phyloP scores from a whole-genome alignment of 2,329 filamentous ascomycete species.

The Penicillium sp. region DNA sequence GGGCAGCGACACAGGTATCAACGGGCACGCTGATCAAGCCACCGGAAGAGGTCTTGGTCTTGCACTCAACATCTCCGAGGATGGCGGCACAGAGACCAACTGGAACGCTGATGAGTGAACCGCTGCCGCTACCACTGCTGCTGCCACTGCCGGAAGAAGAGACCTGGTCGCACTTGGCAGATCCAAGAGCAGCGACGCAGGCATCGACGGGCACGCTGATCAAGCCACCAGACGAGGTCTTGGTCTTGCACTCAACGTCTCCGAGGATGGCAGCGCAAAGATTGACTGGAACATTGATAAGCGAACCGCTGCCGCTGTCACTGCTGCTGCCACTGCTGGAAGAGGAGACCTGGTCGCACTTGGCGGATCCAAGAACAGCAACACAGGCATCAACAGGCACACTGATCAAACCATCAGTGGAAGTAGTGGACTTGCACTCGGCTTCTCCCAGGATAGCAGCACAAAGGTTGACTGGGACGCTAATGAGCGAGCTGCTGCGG shows the following conservation, averaged over 20 bases:
- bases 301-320: not conserved
- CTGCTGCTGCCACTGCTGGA: too few species aligned
- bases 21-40: slow-evolving; percentile 28
- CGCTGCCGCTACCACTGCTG: not conserved
- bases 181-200: slow-evolving; percentile 24
- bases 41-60: slow-evolving; percentile 14
- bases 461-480: slow-evolving; percentile 24
- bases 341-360: slow-evolving; percentile 22
- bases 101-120: slow-evolving; percentile 27
- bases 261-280: slow-evolving; percentile 1
- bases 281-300: slow-evolving; percentile 25
- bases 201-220: slow-evolving; percentile 25
- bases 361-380: slow-evolving; percentile 23
- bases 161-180: slow-evolving; percentile 25
- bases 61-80: slow-evolving; percentile 26
- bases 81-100: slow-evolving; percentile 24
- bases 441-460: slow-evolving; percentile 24
- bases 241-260: too few species aligned
- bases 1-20: slow-evolving; percentile 23
- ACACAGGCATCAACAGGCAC: slow-evolving; percentile 25
- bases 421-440: slow-evolving; percentile 20
- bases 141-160: slow-evolving; percentile 1
- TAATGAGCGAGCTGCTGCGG: slow-evolving; percentile 15
- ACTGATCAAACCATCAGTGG: slow-evolving; percentile 19
- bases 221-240: slow-evolving; percentile 13